Conservation (phyloP, 2,329 filamentous ascomycete species). For the Cladosporium colombiae region DNA sequence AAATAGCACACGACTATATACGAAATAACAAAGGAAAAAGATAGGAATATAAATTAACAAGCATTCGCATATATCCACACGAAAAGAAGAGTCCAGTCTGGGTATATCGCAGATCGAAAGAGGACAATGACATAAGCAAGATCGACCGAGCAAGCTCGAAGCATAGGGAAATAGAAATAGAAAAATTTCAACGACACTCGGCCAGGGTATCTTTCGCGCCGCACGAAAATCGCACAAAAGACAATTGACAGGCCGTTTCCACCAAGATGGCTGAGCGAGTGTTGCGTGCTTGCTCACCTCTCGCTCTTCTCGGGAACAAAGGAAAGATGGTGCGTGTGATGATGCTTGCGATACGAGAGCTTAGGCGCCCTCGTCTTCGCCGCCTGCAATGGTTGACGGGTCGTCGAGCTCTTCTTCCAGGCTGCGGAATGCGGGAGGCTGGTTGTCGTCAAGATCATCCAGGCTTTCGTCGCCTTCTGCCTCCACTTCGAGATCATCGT, state of each 20-base stretch:
- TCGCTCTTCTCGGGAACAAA: slow-evolving; percentile 18
- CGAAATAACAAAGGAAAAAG: slow-evolving; percentile 15
- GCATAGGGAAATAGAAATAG: background rate
- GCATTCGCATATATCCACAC: slow-evolving; percentile 5
- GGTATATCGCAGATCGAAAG: slow-evolving; percentile 23
- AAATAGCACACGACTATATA: slow-evolving; percentile 1
- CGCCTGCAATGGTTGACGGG: slow-evolving; percentile 1
- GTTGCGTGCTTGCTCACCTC: background rate
- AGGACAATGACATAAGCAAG: slow-evolving; percentile 2
- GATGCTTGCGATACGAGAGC: background rate
- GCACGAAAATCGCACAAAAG: slow-evolving; percentile 13
- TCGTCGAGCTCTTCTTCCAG: slow-evolving; percentile 29
- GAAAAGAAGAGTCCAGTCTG: slow-evolving; percentile 23
- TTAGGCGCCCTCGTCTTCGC: slow-evolving; percentile 20
- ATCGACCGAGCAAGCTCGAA: background rate
- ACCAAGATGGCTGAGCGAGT: background rate
- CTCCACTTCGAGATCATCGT: slow-evolving; percentile 46
- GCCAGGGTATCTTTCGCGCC: slow-evolving; percentile 17
- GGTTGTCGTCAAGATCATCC: slow-evolving; percentile 25
- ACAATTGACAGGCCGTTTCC: background rate
- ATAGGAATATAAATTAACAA: background rate
- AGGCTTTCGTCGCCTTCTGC: slow-evolving; percentile 30
- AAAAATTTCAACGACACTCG: background rate
- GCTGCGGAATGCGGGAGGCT: slow-evolving; percentile 32
- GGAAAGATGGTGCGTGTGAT: slow-evolving; percentile 1